Evolutionary conservation across 345 rosid genomes (phyloP).

Genomic region (Durio zibethinus): DNA sequence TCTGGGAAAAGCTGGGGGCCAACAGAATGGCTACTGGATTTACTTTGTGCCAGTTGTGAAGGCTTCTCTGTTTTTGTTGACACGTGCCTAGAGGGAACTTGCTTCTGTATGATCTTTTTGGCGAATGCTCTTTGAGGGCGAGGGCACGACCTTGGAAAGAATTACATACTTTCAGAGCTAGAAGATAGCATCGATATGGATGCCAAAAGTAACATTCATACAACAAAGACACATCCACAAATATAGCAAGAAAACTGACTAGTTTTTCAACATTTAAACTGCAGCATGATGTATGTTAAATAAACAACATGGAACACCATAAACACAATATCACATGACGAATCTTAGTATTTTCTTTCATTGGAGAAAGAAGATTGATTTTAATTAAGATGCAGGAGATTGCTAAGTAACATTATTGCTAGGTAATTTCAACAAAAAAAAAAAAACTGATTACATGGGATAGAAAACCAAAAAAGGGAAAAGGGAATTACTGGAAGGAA

Average conservation of each 20-base stretch:
- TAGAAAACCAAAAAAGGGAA: background rate
- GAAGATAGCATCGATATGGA: background rate
- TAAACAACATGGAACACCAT: background rate
- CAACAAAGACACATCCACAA: background rate
- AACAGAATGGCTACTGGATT: slow-evolving; percentile 24
- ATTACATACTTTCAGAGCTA: slow-evolving; percentile 6
- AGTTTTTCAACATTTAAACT: background rate
- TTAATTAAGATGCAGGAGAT: background rate
- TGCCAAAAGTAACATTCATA: background rate
- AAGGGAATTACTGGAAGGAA: background rate
- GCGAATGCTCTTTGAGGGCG: slow-evolving; percentile 46
- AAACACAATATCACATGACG: background rate
- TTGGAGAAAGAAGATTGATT: background rate
- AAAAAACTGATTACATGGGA: background rate
- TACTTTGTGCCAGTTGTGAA: slow-evolving; percentile 40
- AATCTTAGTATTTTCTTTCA: background rate
- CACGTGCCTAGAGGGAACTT: slow-evolving; percentile 31
- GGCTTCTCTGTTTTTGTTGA: slow-evolving; percentile 32
- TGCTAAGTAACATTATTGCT: background rate
- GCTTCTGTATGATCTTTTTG: slow-evolving; percentile 33
- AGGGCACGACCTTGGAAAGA: slow-evolving; percentile 52
- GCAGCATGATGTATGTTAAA: background rate
- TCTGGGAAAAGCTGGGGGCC: slow-evolving; percentile 25
- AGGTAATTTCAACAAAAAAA: background rate
- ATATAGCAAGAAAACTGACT: background rate